Evolutionary conservation across 306 rosid species (phyloP).

Genomic region (Vigna hirtella): DNA sequence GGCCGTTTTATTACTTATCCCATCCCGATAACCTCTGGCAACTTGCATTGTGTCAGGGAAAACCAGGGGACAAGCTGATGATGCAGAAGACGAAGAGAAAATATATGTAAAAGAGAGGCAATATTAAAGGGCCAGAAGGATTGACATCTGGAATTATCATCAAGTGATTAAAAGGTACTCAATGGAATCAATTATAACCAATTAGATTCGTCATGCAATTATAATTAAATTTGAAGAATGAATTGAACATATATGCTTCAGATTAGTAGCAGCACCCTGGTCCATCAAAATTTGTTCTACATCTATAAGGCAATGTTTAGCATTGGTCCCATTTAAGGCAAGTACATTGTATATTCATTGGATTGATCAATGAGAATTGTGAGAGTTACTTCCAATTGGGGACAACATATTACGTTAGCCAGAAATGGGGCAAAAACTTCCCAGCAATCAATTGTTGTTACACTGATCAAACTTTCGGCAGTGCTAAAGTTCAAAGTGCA

Average conservation of each 20-base stretch:
- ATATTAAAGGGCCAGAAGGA: slow-evolving; percentile 34
- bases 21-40: slow-evolving; percentile 66
- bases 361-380: slow-evolving; percentile 87
- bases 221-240: slow-evolving; percentile 60
- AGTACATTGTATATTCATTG: slow-evolving; percentile 72
- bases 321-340: slow-evolving; percentile 70
- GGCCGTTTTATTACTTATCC: slow-evolving; percentile 66
- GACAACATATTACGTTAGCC: slow-evolving; percentile 96
- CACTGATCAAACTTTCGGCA: slow-evolving; percentile 74
- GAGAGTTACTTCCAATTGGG: slow-evolving; percentile 94
- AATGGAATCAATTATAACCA: neutral
- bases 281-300: slow-evolving; percentile 85
- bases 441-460: slow-evolving; percentile 88
- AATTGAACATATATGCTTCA: slow-evolving; percentile 70
- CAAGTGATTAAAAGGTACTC: slow-evolving; percentile 1
- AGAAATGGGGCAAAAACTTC: slow-evolving; percentile 75
- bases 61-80: slow-evolving; percentile 90
- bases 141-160: slow-evolving; percentile 32
- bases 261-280: slow-evolving; percentile 72
- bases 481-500: slow-evolving; percentile 81
- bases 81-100: slow-evolving; percentile 26
- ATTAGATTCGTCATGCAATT: slow-evolving; percentile 11
- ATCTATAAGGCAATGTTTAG: slow-evolving; percentile 82
- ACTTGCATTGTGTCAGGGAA: slow-evolving; percentile 76
- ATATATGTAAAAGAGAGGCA: slow-evolving; percentile 20